A percentile compares a stretch with the other conserved stretches of the same genome.
Evolutionary conservation across 768 basidiomycete genomes (phyloP).

Genomic region (Sarcodon aspratus): DNA sequence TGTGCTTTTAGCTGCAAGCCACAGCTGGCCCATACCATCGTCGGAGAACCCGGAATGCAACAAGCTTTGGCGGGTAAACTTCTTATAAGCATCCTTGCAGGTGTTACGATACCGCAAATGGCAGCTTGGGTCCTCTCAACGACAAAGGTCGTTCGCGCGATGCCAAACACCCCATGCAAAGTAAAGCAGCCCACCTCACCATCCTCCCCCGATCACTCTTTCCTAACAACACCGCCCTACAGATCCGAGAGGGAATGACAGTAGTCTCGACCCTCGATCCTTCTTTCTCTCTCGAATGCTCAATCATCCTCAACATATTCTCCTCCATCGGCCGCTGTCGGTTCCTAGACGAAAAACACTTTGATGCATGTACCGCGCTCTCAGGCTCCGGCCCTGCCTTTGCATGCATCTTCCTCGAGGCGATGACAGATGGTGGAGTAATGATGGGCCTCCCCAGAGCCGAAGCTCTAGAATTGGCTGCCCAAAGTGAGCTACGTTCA

Average conservation of each 20-base stretch:
- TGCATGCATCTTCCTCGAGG: slow-evolving; percentile 92
- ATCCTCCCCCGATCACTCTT: neutral
- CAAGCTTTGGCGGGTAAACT: slow-evolving; percentile 85
- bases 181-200: slow-evolving; percentile 28
- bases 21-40: slow-evolving; percentile 67
- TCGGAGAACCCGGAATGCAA: slow-evolving; percentile 62
- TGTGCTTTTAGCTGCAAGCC: slow-evolving; percentile 73
- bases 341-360: slow-evolving; percentile 96
- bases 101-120: slow-evolving; percentile 82
- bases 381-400: slow-evolving; percentile 97
- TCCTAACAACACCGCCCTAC: neutral
- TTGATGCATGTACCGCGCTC: slow-evolving; percentile 95
- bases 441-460: slow-evolving; percentile 98
- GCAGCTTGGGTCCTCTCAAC: slow-evolving; percentile 57
- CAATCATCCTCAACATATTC: slow-evolving; percentile 86
- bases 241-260: slow-evolving; percentile 99
- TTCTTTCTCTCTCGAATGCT: slow-evolving; percentile 38
- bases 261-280: slow-evolving; percentile 68
- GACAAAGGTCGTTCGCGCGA: slow-evolving; percentile 87
- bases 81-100: slow-evolving; percentile 95
- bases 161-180: slow-evolving; percentile 98
- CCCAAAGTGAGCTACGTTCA: slow-evolving; percentile 62
- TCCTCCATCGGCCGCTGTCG: slow-evolving; percentile 93
- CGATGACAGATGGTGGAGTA: slow-evolving; percentile 97
- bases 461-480: slow-evolving; percentile 89